Evolutionary conservation across 345 rosid species (phyloP).

Genomic region (Cochlearia excelsa): DNA sequence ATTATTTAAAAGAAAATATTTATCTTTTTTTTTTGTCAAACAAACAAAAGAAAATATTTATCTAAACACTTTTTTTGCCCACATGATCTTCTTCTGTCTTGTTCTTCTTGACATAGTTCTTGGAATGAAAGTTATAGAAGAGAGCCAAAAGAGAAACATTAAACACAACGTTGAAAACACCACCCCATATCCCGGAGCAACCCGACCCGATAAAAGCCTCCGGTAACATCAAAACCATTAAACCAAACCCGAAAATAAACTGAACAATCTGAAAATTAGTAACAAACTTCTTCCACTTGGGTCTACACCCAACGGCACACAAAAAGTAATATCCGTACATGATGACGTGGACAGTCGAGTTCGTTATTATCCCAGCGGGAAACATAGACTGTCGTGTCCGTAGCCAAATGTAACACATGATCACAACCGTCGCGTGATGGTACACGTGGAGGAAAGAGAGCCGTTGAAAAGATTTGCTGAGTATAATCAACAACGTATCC

Average conservation of each 20-base stretch:
- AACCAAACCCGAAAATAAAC: constrained; percentile 54
- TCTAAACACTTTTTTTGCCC: not conserved
- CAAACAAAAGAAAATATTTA: not conserved
- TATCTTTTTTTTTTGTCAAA: no score
- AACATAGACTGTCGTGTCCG: constrained; percentile 56
- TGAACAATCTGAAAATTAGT: constrained; percentile 76
- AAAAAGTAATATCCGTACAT: constrained; percentile 68
- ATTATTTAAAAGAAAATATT: no score
- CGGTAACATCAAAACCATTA: constrained; percentile 50
- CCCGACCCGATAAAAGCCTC: constrained; percentile 51
- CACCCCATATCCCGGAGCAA: constrained; percentile 64
- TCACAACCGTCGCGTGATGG: constrained; percentile 68
- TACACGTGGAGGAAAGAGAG: constrained; percentile 82
- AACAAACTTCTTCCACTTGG: constrained; percentile 74
- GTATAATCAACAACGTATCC: constrained; percentile 57
- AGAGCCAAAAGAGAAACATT: constrained; percentile 66
- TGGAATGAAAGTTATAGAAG: constrained; percentile 55
- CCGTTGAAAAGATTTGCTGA: constrained; percentile 49
- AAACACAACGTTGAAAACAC: constrained; percentile 62
- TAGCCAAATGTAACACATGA: constrained; percentile 74
- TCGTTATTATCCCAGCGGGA: constrained; percentile 53
- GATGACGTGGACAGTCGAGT: constrained; percentile 59
- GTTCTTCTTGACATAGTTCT: constrained; percentile 41
- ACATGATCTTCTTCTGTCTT: not conserved
- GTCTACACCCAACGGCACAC: constrained; percentile 57